Conservation (phyloP, 2,329 filamentous ascomycete species). For the Clarireedia sp. region DNA sequence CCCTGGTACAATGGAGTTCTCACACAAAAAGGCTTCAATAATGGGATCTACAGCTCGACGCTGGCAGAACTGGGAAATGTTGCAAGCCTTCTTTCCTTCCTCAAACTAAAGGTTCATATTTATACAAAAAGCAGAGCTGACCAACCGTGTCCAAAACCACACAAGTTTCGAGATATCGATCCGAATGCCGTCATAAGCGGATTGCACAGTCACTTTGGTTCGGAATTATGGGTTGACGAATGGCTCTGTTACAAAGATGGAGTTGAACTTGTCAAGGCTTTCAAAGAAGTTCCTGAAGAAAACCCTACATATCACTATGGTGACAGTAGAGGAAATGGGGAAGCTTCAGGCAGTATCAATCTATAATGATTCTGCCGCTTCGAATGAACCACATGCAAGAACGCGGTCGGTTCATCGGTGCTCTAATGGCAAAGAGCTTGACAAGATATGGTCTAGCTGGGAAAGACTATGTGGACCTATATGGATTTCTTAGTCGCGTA, state of each 20-base stretch:
- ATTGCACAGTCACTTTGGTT: background rate
- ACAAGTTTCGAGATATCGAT: too few relatives aligned
- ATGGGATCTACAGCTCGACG: background rate
- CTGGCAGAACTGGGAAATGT: background rate
- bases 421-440: too few relatives aligned
- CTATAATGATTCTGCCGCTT: too few relatives aligned
- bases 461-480: too few relatives aligned
- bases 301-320: background rate
- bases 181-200: background rate
- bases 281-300: background rate
- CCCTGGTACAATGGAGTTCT: too few relatives aligned
- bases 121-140: background rate
- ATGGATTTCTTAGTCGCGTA: too few relatives aligned
- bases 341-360: background rate
- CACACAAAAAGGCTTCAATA: too few relatives aligned
- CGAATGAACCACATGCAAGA: too few relatives aligned
- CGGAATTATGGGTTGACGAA: background rate
- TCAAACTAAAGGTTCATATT: background rate
- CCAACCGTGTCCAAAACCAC: background rate
- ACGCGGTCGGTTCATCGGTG: too few relatives aligned
- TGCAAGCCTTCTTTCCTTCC: background rate
- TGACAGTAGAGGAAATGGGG: background rate
- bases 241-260: constrained; percentile 1
- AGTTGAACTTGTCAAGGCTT: background rate
- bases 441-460: too few relatives aligned